phyloP scores from a whole-genome alignment of 768 basidiomycete genomes.

The Serendipita sp. region DNA sequence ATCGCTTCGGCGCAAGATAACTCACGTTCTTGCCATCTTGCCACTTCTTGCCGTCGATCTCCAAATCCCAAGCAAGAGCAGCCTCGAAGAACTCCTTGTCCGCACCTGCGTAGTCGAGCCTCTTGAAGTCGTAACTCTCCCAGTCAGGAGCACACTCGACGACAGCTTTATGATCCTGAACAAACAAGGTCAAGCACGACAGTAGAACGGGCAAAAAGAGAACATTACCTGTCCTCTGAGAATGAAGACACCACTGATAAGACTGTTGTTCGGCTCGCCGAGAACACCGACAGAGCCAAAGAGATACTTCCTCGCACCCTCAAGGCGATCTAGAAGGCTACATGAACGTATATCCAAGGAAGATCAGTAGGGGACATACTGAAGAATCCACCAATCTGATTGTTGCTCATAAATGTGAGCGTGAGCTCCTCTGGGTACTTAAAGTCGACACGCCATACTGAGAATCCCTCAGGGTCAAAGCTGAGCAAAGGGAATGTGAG shows the following conservation, averaged over 20 bases:
- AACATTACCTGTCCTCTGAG: slow-evolving; percentile 71
- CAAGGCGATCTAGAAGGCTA: slow-evolving; percentile 56
- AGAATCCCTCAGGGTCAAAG: slow-evolving; percentile 81
- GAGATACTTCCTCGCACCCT: slow-evolving; percentile 91
- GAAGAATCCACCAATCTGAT: slow-evolving; percentile 92
- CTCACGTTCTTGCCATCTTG: slow-evolving; percentile 79
- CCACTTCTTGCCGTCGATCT: slow-evolving; percentile 80
- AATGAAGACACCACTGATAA: slow-evolving; percentile 74
- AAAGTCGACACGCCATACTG: slow-evolving; percentile 84
- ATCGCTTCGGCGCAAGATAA: slow-evolving; percentile 14
- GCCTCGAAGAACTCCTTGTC: slow-evolving; percentile 88
- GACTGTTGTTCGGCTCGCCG: slow-evolving; percentile 58
- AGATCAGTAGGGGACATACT: slow-evolving; percentile 15
- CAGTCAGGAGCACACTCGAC: slow-evolving; percentile 77
- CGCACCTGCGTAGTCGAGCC: slow-evolving; percentile 35
- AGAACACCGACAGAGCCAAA: slow-evolving; percentile 90
- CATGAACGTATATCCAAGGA: not conserved
- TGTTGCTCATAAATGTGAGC: slow-evolving; percentile 83
- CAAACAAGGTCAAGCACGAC: too few species aligned
- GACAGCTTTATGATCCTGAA: slow-evolving; percentile 47
- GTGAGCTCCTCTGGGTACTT: slow-evolving; percentile 94
- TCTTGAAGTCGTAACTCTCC: slow-evolving; percentile 74
- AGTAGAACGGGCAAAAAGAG: too few species aligned
- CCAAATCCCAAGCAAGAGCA: slow-evolving; percentile 86
- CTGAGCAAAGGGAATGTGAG: slow-evolving; percentile 24